Evolutionary conservation across 495 filamentous ascomycete genomes (phyloP), one percentile per base, ranked within the genome.

Genomic region (Beverwykella pulmonaria): DNA sequence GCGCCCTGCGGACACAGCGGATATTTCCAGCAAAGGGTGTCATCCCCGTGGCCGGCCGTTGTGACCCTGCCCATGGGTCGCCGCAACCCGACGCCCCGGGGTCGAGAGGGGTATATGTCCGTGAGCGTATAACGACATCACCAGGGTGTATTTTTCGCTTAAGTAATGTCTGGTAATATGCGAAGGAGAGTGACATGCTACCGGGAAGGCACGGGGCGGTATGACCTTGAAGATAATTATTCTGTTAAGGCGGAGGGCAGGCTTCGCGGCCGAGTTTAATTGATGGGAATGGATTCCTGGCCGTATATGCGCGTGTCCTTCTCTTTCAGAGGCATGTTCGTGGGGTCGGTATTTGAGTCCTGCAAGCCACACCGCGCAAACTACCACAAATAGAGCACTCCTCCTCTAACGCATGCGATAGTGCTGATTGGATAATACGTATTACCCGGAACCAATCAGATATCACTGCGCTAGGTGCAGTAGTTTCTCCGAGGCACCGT

Each of bases 191-290:
- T 30, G 25, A 52, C 59, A 44, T 53, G 49, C 20, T 53, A 47
- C 25, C 49, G 59, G 59, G 48, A 17, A 44, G 34, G 59, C 46
- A 53, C 52, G 59, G 27, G 23, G 58, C 58, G 58, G 41, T 53
- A 23, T 50, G 58, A 14, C n/a, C 56, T 39, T 6, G 22, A 59
- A 10, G 34, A 46, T 47, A 59, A 59, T n/a, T 25, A n/a, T 39
- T 32, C 2, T 50, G 14, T 52, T 52, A 50, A 62, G n/a, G 53
- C 22, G 20, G 25, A 10, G 41, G 12, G 30, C 34, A 6, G 55
- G 34, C 9, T 47, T 6, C 34, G 10, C 15, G n/a, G 26, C 8
- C n/a, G n/a, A n/a, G n/a, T n/a, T n/a, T n/a, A 47, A 59, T 25
- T 59, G 4, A 47, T 10, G 29, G 39, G 55, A 44, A 22, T 46